These are phyloP conservation scores for Chalciporus chontae DNA, from an alignment of 768 basidiomycete genomes.

Conservation along the genomic window DNA sequence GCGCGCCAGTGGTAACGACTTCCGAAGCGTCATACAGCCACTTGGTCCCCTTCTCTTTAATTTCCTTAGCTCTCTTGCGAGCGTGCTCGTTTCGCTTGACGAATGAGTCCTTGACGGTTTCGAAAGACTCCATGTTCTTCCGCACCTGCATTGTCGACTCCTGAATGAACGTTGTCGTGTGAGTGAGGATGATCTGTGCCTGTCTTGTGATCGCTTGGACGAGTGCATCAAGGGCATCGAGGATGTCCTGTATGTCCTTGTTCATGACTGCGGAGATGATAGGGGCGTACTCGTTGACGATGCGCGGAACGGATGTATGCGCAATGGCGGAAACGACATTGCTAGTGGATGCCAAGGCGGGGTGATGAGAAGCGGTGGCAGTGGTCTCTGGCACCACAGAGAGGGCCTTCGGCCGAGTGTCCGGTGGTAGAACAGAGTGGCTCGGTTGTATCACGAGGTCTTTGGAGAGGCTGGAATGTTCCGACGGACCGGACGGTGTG, in stretches of 20 bases:
- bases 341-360: conserved; percentile 15
- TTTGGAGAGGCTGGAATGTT: conserved; percentile 27
- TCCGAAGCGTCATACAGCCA: conserved; percentile 43
- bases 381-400: conserved; percentile 24
- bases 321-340: conserved; percentile 23
- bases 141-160: conserved; percentile 39
- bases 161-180: conserved; percentile 40
- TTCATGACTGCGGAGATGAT: conserved; percentile 42
- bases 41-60: conserved; percentile 47
- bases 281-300: conserved; percentile 46
- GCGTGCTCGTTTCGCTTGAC: conserved; percentile 50
- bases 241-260: conserved; percentile 53
- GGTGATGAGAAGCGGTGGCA: conserved; percentile 2
- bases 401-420: conserved; percentile 27
- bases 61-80: conserved; percentile 48
- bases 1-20: conserved; percentile 39
- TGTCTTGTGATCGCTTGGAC: conserved; percentile 49
- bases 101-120: conserved; percentile 37
- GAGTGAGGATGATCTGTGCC: conserved; percentile 22
- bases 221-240: conserved; percentile 58
- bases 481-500: conserved; percentile 23
- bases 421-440: conserved; percentile 21
- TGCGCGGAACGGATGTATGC: conserved; percentile 45
- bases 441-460: conserved; percentile 38
- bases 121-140: conserved; percentile 36